Evolutionary conservation across 805 yeast species (phyloP).

Genomic region (Suhomyces emberorum): DNA sequence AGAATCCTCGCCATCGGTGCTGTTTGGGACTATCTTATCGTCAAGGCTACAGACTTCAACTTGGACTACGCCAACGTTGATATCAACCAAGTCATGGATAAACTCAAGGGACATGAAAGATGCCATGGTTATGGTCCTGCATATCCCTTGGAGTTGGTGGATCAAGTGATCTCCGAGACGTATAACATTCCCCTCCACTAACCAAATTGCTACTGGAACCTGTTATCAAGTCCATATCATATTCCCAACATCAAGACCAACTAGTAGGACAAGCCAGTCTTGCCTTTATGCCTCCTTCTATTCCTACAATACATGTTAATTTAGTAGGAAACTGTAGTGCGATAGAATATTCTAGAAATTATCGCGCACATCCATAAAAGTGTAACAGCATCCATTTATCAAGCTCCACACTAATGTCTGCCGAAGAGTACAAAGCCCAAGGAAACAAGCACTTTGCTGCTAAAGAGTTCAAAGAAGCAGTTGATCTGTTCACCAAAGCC

Average conservation of each 20-base stretch:
- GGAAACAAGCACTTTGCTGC: constrained; percentile 92
- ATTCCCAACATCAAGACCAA: constrained; percentile 1
- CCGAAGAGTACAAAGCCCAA: constrained; percentile 80
- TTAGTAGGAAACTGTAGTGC: too few species aligned
- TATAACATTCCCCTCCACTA: too few species aligned
- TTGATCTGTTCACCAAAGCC: constrained; percentile 79
- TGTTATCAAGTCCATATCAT: not conserved
- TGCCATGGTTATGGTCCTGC: constrained; percentile 84
- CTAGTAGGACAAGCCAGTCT: too few species aligned
- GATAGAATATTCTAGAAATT: too few species aligned
- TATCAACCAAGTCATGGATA: constrained; percentile 53
- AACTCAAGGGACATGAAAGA: constrained; percentile 61
- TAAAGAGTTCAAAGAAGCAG: constrained; percentile 78
- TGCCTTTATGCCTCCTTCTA: too few species aligned
- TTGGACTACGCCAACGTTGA: constrained; percentile 49
- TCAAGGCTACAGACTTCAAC: constrained; percentile 45
- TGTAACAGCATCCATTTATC: too few species aligned
- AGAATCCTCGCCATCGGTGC: constrained; percentile 69
- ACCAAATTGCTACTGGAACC: too few species aligned
- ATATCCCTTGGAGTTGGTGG: constrained; percentile 45
- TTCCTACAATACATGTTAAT: too few species aligned
- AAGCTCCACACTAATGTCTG: too few species aligned
- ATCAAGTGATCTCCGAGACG: constrained; percentile 29
- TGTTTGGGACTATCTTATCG: constrained; percentile 73
- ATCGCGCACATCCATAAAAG: too few species aligned